These are phyloP conservation scores for Solanum gracilifrons DNA, from an alignment of 257 asterid species.

Conservation along the genomic window DNA sequence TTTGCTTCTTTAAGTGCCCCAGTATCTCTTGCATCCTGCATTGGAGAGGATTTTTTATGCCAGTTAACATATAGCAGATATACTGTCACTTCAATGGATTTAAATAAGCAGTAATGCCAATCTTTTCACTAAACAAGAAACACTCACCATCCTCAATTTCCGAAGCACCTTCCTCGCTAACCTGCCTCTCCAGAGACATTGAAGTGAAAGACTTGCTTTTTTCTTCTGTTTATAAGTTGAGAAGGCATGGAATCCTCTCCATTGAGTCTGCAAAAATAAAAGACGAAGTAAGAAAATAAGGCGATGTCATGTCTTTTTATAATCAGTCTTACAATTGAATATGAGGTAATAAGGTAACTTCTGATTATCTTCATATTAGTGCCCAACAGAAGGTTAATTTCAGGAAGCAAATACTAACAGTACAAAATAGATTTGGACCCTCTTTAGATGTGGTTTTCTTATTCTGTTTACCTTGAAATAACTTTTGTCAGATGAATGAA, in stretches of 20 bases:
- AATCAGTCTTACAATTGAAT: not conserved
- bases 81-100: not conserved
- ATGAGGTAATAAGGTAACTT: not conserved
- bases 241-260: slow-evolving; percentile 67
- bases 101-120: not conserved
- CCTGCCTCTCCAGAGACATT: slow-evolving; percentile 89
- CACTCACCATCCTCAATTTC: slow-evolving; percentile 61
- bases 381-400: not conserved
- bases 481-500: not conserved
- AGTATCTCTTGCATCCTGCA: slow-evolving; percentile 91
- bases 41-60: slow-evolving; percentile 5
- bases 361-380: not conserved
- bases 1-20: slow-evolving; percentile 94
- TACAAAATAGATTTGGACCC: not conserved
- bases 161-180: slow-evolving; percentile 85
- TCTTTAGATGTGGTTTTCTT: not conserved
- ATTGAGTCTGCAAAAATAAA: slow-evolving; percentile 44
- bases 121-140: not conserved
- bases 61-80: not conserved
- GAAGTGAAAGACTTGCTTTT: slow-evolving; percentile 50
- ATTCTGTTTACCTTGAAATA: not conserved
- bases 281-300: not conserved
- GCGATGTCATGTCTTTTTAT: not conserved
- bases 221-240: slow-evolving; percentile 44
- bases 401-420: not conserved